Base-by-base conservation (phyloP, 305 asterid genomes). In the Solanum chacoense region DNA sequence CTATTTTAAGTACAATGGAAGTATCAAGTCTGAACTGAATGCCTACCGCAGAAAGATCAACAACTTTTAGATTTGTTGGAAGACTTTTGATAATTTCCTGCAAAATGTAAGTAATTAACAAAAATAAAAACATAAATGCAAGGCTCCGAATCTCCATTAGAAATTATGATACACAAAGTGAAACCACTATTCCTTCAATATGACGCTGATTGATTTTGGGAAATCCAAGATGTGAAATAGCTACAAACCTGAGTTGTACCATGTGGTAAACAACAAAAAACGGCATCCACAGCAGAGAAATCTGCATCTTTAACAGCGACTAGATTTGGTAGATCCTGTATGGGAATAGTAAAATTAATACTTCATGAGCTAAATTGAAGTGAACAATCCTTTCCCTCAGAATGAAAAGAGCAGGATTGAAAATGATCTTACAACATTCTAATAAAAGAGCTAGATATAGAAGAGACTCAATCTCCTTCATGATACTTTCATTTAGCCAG, bases 11-110 rank as follows among this genome's bases (percentile, higher is more conserved):
- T 45, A 26, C 32, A 73, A 3, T n/a, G 86, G 36, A 84, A 72
- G 80, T 85, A 88, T 86, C 18, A 77, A 45, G 87, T 83, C 86
- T 84, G 63, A 71, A 45, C 37, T 78, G 63, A 88, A 88, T 80
- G 91, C 88, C 71, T 95, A 97, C 99, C 98, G 99, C 99, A 45
- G 99, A 98, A 75, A 98, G 94, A 93, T 98, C 99, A 65, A 98
- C 98, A 85, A 98, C 88, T 94, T 98, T 98, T 89, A 96, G 91
- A 86, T 93, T 94, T 87, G 78, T 93, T 11, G 98, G 98, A 59
- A 98, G 97, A 87, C 94, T 93, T 91, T 93, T 97, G 90, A 97
- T 95, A 29, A 97, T 97, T 94, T 97, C 98, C 99, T 96, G 97
- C 86, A 90, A 75, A 81, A 55, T 81, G 13, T n/a, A 42, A 24